Percentiles rank a stretch among this genome's conserved stretches.
Conservation (phyloP, 305 asterid genomes). For the Euphrasia arctica region DNA sequence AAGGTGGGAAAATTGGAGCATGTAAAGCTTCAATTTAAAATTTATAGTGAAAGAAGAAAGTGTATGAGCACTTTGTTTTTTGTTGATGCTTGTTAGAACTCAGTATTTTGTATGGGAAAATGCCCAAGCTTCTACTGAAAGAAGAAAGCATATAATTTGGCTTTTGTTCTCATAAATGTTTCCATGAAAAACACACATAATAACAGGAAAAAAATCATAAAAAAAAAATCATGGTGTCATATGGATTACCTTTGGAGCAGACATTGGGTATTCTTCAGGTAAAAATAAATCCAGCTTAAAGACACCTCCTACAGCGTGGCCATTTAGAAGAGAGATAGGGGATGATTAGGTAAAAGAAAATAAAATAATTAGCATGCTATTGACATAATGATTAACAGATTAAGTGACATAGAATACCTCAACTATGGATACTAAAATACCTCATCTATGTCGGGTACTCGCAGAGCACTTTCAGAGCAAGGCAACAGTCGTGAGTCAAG, state of each 20-base stretch:
- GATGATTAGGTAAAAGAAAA: background rate
- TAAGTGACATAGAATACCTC: no score
- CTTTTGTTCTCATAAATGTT: background rate
- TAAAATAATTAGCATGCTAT: no score
- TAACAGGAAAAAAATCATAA: background rate
- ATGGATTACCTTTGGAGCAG: slow-evolving; percentile 69
- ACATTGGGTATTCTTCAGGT: slow-evolving; percentile 88
- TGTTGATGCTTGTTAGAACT: no score
- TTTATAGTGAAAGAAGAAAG: no score
- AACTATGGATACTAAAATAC: no score
- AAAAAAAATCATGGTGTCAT: slow-evolving; percentile 7
- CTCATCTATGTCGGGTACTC: no score
- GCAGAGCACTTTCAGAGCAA: no score
- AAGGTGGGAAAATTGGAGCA: no score
- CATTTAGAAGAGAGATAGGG: slow-evolving; percentile 7
- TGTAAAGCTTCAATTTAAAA: no score
- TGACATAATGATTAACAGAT: no score
- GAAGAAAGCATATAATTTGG: background rate
- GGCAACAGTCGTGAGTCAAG: no score
- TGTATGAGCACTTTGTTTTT: no score
- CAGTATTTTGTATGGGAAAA: background rate
- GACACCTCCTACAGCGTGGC: slow-evolving; percentile 54
- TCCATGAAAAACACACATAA: background rate
- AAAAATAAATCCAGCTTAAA: slow-evolving; percentile 76
- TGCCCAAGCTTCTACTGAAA: slow-evolving; percentile 2